Conservation (phyloP, 2,329 filamentous ascomycete species). For the Calonectria pauciramosa region DNA sequence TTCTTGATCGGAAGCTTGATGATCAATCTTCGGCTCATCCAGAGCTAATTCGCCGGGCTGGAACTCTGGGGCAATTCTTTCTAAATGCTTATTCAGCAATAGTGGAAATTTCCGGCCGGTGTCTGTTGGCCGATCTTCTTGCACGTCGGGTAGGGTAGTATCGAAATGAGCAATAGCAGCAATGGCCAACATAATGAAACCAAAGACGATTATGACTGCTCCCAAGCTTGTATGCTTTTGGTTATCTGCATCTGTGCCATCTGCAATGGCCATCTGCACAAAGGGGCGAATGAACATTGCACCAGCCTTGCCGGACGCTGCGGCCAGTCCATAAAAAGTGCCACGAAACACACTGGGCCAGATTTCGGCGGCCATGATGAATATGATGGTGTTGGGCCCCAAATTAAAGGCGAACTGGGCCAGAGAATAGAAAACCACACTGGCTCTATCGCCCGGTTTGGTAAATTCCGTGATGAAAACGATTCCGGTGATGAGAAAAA, state of each 20-base stretch:
- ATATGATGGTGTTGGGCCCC: constrained; percentile 48
- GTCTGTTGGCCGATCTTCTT: neutral
- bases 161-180: neutral
- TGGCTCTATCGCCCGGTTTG: neutral
- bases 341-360: constrained; percentile 49
- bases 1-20: neutral
- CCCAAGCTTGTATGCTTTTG: neutral
- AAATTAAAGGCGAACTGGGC: constrained; percentile 45
- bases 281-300: constrained; percentile 42
- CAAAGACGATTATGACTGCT: neutral
- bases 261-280: neutral
- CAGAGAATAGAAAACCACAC: constrained; percentile 7
- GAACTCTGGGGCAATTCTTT: constrained; percentile 1
- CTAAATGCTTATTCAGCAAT: neutral
- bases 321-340: constrained; percentile 48
- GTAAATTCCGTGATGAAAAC: neutral
- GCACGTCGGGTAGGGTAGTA: neutral
- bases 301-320: constrained; percentile 48
- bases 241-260: neutral
- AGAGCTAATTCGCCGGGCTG: neutral
- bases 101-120: neutral
- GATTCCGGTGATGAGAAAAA: constrained; percentile 13
- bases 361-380: constrained; percentile 49
- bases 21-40: too few species aligned
- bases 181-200: neutral